Evolutionary conservation across 345 rosid species (phyloP).

Genomic region (Sisymbrium altissimum): DNA sequence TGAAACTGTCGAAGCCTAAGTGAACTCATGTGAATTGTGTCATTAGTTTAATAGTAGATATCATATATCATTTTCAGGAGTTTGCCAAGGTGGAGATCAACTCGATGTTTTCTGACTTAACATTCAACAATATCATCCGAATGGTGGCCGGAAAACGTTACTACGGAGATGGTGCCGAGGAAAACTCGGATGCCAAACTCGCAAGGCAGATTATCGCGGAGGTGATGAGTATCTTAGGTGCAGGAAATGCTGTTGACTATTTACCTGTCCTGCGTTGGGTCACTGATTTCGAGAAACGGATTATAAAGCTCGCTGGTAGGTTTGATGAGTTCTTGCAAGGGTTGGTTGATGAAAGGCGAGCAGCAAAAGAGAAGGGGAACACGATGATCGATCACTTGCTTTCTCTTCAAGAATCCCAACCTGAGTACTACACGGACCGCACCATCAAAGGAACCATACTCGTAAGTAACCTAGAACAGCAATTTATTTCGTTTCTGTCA

Average conservation of each 20-base stretch:
- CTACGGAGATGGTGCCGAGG: conserved; percentile 42
- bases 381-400: conserved; percentile 56
- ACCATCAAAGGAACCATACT: conserved; percentile 49
- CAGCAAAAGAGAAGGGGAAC: conserved; percentile 15
- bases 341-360: conserved; percentile 46
- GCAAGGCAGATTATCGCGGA: conserved; percentile 42
- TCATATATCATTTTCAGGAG: conserved; percentile 7
- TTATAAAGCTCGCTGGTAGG: conserved; percentile 15
- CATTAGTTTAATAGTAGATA: no score
- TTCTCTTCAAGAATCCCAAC: conserved; percentile 47
- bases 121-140: conserved; percentile 40
- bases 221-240: conserved; percentile 11
- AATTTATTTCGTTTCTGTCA: background rate
- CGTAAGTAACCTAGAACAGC: conserved; percentile 15
- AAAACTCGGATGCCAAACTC: conserved; percentile 33
- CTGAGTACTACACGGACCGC: conserved; percentile 44
- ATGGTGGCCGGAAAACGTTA: conserved; percentile 52
- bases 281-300: conserved; percentile 32
- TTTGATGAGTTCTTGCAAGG: conserved; percentile 48
- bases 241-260: conserved; percentile 42
- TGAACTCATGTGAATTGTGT: background rate
- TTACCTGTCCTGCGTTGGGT: conserved; percentile 45
- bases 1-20: background rate
- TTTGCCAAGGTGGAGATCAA: conserved; percentile 41
- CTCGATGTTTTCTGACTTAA: conserved; percentile 38